phyloP scores from a whole-genome alignment of 768 basidiomycete species.

The Calocera viscosa region DNA sequence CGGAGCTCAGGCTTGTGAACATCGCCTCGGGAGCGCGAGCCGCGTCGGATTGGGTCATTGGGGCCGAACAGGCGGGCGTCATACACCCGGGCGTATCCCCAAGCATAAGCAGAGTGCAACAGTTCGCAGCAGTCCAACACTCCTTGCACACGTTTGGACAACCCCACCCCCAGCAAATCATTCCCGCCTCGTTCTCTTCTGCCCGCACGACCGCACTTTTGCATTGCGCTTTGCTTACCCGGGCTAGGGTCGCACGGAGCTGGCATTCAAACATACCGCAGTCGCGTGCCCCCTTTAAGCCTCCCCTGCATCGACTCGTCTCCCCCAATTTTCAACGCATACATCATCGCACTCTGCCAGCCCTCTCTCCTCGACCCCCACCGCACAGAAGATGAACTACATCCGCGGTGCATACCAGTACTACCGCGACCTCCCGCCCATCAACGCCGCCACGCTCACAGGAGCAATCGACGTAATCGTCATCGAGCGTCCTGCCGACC shows the following conservation, averaged over 20 bases:
- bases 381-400: constrained; percentile 53
- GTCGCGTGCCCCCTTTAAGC: constrained; percentile 1
- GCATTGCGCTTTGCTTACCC: no score
- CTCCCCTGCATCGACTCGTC: background rate
- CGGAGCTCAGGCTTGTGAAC: background rate
- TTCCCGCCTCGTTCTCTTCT: background rate
- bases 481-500: constrained; percentile 55
- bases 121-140: no score
- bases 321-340: background rate
- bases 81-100: background rate
- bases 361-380: background rate
- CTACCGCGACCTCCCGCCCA: constrained; percentile 70
- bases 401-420: constrained; percentile 79
- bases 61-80: background rate
- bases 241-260: background rate
- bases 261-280: background rate
- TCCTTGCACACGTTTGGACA: no score
- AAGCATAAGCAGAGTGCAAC: background rate
- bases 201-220: no score
- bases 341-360: background rate
- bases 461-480: constrained; percentile 99
- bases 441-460: constrained; percentile 92
- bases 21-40: background rate
- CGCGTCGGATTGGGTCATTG: background rate
- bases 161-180: background rate